Evolutionary conservation across 2,329 filamentous ascomycete genomes (phyloP).

Genomic region (Trichoderma oligosporum): DNA sequence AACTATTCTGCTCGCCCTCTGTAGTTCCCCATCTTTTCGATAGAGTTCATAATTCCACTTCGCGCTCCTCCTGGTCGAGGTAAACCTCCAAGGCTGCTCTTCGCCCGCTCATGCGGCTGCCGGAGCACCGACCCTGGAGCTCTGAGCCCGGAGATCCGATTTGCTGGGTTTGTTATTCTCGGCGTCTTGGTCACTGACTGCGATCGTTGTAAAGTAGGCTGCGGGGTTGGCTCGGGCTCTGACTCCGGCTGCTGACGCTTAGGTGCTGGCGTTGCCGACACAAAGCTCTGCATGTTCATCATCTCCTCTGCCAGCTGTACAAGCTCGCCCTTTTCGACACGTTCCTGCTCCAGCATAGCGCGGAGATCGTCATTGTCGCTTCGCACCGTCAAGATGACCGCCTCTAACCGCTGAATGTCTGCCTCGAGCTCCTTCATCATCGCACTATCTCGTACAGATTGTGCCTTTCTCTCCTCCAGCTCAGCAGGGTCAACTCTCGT

Average conservation of each 20-base stretch:
- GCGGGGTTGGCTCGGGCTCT: background rate
- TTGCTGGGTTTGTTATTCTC: conserved; percentile 44
- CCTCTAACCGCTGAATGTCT: conserved; percentile 69
- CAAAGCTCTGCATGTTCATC: conserved; percentile 62
- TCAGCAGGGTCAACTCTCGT: conserved; percentile 51
- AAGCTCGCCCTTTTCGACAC: conserved; percentile 79
- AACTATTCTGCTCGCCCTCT: conserved; percentile 40
- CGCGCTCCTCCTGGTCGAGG: conserved; percentile 48
- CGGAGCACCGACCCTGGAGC: conserved; percentile 50
- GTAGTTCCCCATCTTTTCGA: conserved; percentile 79
- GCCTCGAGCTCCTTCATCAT: conserved; percentile 68
- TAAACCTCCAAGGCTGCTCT: conserved; percentile 42
- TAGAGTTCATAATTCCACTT: conserved; percentile 77
- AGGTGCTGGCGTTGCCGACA: conserved; percentile 23
- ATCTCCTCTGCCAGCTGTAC: conserved; percentile 80
- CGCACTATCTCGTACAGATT: conserved; percentile 62
- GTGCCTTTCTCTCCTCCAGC: conserved; percentile 49
- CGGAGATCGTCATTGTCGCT: conserved; percentile 65
- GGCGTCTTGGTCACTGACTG: conserved; percentile 32
- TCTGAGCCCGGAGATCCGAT: conserved; percentile 48
- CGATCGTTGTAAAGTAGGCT: conserved; percentile 21
- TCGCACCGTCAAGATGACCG: conserved; percentile 66
- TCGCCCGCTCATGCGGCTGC: conserved; percentile 43
- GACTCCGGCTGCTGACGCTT: conserved; percentile 17
- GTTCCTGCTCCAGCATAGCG: conserved; percentile 65